Base-by-base conservation (phyloP, 345 rosid genomes). In the Populus euphratica region DNA sequence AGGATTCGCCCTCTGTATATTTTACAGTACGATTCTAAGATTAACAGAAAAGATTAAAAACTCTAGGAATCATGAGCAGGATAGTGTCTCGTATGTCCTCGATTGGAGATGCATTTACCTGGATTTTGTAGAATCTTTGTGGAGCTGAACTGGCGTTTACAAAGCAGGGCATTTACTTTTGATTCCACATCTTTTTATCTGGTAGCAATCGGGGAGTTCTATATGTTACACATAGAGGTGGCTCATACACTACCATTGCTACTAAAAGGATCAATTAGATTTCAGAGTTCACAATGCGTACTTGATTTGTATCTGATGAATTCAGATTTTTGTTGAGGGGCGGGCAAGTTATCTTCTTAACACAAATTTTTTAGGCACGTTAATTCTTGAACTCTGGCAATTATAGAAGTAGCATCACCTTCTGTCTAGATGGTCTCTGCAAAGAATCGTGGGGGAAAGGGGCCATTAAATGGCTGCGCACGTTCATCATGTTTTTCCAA, bases 1-100 rank as follows among this genome's bases (percentile, higher is more conserved):
- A 82, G 92, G 96, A 88, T 89, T 83, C 85, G 89, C 78, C 86
- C 66, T 89, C 96, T 91, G 89, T 88, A 84, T 82, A 91, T 86
- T 78, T 88, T 86, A 68, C 84, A 86, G 86, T 79, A 73, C 82
- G 78, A 88, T 87, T 86, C 77, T 79, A 77, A 87, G 80, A 73
- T 79, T 76, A 77, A 47, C 68, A 74, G 70, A 73, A 78, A 81
- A 69, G 17, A 49, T 47, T 70, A 74, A 50, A 20, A 16, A 12
- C 33, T 27, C 56, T 41, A 36, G 67, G 72, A 74, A 73, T 63
- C 73, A 54, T 43, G 77, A 80, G 79, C 87, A 79, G 84, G 77
- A 56, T 79, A 63, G 75, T 39, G 21, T 72, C 66, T n/a, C 50
- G 69, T 12, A 16, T 23, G 63, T 59, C 38, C 12, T 75, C 61